Percentiles rank a stretch among this genome's conserved stretches.
phyloP scores from a whole-genome alignment of 2,329 filamentous ascomycete genomes.

The Paecilomyces sp. region DNA sequence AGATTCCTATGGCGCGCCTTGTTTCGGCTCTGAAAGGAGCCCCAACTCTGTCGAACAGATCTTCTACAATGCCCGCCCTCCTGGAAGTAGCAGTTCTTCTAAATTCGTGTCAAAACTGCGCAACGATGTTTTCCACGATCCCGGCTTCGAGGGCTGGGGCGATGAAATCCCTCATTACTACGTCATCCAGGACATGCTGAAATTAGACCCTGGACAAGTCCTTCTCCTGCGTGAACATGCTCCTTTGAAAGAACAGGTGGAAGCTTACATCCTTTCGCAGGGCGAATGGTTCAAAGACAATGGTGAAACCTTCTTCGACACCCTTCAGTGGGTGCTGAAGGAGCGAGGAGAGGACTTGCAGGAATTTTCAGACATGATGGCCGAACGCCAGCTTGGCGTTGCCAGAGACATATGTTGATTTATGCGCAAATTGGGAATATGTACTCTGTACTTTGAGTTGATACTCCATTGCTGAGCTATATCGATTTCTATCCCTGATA shows the following conservation, averaged over 20 bases:
- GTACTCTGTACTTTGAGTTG: background rate
- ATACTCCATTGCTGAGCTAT: background rate
- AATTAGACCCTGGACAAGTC: conserved; percentile 54
- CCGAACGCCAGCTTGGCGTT: conserved; percentile 24
- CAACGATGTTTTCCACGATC: conserved; percentile 43
- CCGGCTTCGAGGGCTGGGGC: conserved; percentile 56
- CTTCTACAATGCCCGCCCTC: conserved; percentile 17
- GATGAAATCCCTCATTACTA: conserved; percentile 59
- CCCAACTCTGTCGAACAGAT: conserved; percentile 9
- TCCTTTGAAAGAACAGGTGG: conserved; percentile 50
- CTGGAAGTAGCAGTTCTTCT: conserved; percentile 13
- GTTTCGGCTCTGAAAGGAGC: conserved; percentile 2
- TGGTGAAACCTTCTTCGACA: conserved; percentile 56
- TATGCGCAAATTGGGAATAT: background rate
- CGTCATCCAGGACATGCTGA: conserved; percentile 58
- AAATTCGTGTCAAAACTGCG: conserved; percentile 42
- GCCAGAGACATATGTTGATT: conserved; percentile 8
- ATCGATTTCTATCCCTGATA: background rate
- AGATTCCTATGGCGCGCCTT: conserved; percentile 1
- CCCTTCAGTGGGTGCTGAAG: conserved; percentile 48
- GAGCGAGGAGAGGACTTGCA: conserved; percentile 48
- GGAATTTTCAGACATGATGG: conserved; percentile 24
- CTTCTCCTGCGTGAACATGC: conserved; percentile 52
- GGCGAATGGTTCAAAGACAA: conserved; percentile 59
- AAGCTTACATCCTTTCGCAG: conserved; percentile 43